Evolutionary conservation across 225 moss, liverwort and hornwort genomes (phyloP).

Genomic region (Neckera pumila): DNA sequence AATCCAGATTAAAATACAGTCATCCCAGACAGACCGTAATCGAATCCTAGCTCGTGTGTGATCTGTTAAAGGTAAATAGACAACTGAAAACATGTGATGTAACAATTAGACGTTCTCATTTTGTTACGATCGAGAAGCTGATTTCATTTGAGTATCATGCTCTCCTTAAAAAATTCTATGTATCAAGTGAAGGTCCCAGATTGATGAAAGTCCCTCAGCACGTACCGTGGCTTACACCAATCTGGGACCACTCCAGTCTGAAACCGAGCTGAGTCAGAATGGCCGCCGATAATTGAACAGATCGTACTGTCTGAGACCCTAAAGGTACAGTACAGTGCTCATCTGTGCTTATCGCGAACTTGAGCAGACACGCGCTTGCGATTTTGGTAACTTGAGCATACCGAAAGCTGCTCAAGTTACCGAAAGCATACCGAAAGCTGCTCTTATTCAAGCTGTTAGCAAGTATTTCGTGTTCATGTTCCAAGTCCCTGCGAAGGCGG

Average conservation of each 20-base stretch:
- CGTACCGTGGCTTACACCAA: too few species aligned
- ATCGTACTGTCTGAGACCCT: not conserved
- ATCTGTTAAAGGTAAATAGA: not conserved
- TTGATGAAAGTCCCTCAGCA: not conserved
- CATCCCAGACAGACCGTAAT: too few species aligned
- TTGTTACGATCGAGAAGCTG: not conserved
- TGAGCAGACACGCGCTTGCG: not conserved
- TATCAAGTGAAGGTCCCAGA: not conserved
- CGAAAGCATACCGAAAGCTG: too few species aligned
- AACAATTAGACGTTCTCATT: too few species aligned
- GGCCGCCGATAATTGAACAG: not conserved
- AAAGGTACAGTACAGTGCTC: not conserved
- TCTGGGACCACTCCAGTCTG: not conserved
- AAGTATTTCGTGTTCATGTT: not conserved
- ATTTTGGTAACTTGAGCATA: too few species aligned
- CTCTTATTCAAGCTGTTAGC: not conserved
- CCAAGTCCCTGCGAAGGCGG: not conserved
- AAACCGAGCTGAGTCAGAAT: not conserved
- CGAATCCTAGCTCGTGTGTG: too few species aligned
- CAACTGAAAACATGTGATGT: not conserved
- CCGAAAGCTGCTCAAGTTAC: too few species aligned
- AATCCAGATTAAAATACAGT: not conserved
- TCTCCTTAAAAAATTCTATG: not conserved
- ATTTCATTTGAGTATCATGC: not conserved
- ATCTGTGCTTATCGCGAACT: not conserved